Base-by-base conservation (phyloP, 2,329 filamentous ascomycete genomes). In the Ophiostoma tasmaniense region DNA sequence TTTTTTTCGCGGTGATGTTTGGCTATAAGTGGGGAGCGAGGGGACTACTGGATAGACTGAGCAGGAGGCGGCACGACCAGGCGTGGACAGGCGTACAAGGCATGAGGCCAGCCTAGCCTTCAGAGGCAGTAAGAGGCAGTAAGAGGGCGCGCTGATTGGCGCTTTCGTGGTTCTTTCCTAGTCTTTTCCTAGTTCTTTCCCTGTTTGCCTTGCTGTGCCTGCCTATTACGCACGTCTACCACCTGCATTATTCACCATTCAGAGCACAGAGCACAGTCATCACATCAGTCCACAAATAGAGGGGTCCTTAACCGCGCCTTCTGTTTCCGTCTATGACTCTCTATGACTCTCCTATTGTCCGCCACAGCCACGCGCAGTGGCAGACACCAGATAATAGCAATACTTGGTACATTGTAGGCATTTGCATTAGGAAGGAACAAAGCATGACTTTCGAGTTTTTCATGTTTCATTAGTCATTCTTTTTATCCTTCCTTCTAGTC, bases 271-370 rank as follows among this genome's bases (percentile, higher is more conserved):
- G 37, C 37, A 11, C 37, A 17, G 59, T 37, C 33, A 69, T 35
- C 59, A 67, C 35, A 66, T 62, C 67, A 67, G 66, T 67, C 68
- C 69, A 70, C 69, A 70, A 70, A 68, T 70, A 66, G 69, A 70
- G 69, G 69, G 69, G 69, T 68, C 33, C 22, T 55, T 25, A 55
- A 55, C 33, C 22, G 65, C 33, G 64, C 64, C 64, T 69, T 22
- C 68, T 69, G 65, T 65, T 69, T 67, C 28, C 68, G 66, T 69
- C 55, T 4, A 4, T 59, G 52, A 59, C 52, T 59, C 50, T 55
- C 28, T 35, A 20, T 22, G 55, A 62, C 55, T 17, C 55, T 61
- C 28, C 55, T 62, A 62, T n/a, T 61, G 28, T 61, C 55, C 13
- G 22, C 14, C 52, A 59, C 2, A 25, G 8, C 37, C 10, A 39